phyloP scores from a whole-genome alignment of 768 basidiomycete species.

The Amanita pseudoporphyria region DNA sequence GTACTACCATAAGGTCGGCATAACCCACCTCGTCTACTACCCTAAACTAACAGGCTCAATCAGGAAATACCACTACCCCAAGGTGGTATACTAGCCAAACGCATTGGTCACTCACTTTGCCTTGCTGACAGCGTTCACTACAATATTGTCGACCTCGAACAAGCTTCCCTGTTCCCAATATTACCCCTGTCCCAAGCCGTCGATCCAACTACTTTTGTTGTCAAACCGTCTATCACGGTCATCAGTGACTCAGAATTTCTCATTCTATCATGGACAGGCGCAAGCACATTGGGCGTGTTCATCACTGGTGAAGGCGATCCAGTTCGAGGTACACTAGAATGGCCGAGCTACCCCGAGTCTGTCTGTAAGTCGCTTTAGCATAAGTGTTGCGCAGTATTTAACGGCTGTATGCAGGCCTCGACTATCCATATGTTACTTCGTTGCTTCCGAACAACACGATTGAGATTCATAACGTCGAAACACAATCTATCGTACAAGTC shows the following conservation, averaged over 20 bases:
- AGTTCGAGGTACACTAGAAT: conserved; percentile 81
- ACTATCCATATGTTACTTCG: conserved; percentile 73
- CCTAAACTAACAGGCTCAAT: not conserved
- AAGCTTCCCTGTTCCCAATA: conserved; percentile 57
- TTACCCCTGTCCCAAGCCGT: conserved; percentile 71
- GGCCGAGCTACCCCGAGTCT: conserved; percentile 68
- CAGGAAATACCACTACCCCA: conserved; percentile 67
- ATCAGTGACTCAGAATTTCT: conserved; percentile 77
- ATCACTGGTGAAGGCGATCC: conserved; percentile 81
- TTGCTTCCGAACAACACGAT: conserved; percentile 73
- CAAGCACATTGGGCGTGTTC: conserved; percentile 77
- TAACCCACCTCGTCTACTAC: not conserved
- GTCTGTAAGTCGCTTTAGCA: conserved; percentile 47
- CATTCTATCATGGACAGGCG: conserved; percentile 77
- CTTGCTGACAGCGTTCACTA: conserved; percentile 68
- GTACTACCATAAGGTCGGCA: conserved; percentile 46
- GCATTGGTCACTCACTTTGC: conserved; percentile 56
- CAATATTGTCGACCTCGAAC: conserved; percentile 71
- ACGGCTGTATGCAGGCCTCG: conserved; percentile 43
- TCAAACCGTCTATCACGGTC: conserved; percentile 68
- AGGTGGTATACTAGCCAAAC: conserved; percentile 49
- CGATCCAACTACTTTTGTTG: conserved; percentile 26
- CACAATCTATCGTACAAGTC: conserved; percentile 62
- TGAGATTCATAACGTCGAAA: conserved; percentile 73
- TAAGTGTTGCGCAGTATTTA: not conserved